Percentiles rank a stretch among this genome's conserved stretches.
These are phyloP conservation scores for Penicillium brasilianum DNA, from an alignment of 2,329 filamentous ascomycete species.

Conservation along the genomic window DNA sequence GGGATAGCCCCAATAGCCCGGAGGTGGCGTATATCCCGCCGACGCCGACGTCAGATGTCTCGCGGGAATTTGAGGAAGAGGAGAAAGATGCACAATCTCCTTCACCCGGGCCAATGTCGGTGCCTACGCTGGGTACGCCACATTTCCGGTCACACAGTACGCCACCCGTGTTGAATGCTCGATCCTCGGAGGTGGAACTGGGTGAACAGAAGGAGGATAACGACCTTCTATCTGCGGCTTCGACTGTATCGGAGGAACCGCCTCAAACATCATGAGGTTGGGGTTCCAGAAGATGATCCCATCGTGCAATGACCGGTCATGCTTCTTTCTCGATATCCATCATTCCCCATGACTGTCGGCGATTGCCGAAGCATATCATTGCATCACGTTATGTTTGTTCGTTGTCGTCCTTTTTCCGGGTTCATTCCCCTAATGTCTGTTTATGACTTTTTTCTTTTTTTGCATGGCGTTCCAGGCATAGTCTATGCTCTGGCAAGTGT, in stretches of 20 bases:
- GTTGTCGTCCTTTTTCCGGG: neutral
- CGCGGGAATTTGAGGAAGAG: conserved; percentile 25
- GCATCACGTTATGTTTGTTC: neutral
- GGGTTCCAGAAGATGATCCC: neutral
- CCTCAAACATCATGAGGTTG: conserved; percentile 6
- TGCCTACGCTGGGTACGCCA: conserved; percentile 31
- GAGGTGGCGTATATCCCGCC: conserved; percentile 46
- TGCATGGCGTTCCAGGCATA: conserved; percentile 15
- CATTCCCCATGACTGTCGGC: neutral
- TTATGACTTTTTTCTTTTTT: conserved; percentile 7
- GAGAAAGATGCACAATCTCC: conserved; percentile 25
- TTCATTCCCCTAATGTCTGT: neutral
- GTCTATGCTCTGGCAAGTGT: conserved; percentile 12
- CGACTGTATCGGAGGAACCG: neutral
- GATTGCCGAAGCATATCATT: neutral
- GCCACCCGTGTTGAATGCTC: conserved; percentile 35
- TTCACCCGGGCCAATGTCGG: conserved; percentile 25
- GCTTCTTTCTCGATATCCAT: no score
- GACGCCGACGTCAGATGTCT: conserved; percentile 43
- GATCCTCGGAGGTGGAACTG: conserved; percentile 14
- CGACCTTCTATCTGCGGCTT: conserved; percentile 13
- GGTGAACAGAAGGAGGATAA: conserved; percentile 15
- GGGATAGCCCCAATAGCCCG: conserved; percentile 37
- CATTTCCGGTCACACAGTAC: conserved; percentile 40
- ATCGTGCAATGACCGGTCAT: conserved; percentile 7